Conservation (phyloP, 2,329 filamentous ascomycete species). For the Aspergillus bombycis region DNA sequence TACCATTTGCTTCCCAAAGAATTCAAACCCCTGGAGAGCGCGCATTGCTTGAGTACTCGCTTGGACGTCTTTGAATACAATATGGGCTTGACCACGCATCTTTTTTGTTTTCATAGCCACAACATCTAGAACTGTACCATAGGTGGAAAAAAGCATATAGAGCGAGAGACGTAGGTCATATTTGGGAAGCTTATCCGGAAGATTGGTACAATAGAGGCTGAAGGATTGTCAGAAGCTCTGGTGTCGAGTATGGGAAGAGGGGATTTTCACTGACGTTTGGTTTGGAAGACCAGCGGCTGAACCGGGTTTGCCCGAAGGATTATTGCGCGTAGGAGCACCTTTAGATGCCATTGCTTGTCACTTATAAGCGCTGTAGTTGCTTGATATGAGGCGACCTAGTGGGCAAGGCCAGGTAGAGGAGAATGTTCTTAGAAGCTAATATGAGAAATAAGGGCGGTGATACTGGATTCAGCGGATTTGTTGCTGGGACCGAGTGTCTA, state of each 20-base stretch:
- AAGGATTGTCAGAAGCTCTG: constrained; percentile 25
- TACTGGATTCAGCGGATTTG: neutral
- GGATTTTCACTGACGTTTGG: constrained; percentile 65
- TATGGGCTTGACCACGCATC: constrained; percentile 95
- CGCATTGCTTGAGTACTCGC: constrained; percentile 94
- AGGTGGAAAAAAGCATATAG: constrained; percentile 92
- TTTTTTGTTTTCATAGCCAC: constrained; percentile 85
- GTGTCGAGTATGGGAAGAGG: constrained; percentile 3
- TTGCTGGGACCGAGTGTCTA: constrained; percentile 1
- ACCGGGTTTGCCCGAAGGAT: constrained; percentile 39
- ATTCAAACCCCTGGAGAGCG: constrained; percentile 79
- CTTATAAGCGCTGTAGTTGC: neutral
- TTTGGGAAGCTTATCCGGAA: constrained; percentile 90
- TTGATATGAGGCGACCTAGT: neutral
- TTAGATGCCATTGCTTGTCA: constrained; percentile 41
- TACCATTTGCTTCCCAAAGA: constrained; percentile 85
- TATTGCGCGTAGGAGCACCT: constrained; percentile 44
- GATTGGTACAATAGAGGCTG: constrained; percentile 86
- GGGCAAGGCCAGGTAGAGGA: neutral
- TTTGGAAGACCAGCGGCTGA: constrained; percentile 64
- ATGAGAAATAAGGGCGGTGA: neutral
- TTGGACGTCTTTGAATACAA: constrained; percentile 87
- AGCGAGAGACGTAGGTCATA: constrained; percentile 81
- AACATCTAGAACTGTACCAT: constrained; percentile 89
- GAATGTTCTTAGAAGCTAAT: neutral